Conservation (phyloP, 148 eudicot genomes). For the Cornus florida region DNA sequence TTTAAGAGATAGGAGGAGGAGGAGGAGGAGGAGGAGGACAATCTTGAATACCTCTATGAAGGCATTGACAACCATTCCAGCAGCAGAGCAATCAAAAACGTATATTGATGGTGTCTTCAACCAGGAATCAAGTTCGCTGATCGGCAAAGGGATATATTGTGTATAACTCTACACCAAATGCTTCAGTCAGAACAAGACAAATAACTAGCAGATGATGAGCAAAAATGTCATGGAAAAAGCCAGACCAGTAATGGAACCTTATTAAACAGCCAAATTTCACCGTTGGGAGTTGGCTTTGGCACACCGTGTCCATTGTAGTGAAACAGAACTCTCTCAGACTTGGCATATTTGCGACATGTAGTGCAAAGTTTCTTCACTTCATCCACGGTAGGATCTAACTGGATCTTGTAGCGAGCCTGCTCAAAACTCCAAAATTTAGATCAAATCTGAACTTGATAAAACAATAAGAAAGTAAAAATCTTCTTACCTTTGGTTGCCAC, state of each 20-base stretch:
- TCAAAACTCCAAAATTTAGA: slow-evolving; percentile 8
- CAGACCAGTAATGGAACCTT: slow-evolving; percentile 47
- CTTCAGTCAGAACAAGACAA: slow-evolving; percentile 12
- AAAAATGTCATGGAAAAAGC: slow-evolving; percentile 1
- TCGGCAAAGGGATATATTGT: slow-evolving; percentile 85
- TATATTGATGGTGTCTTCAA: slow-evolving; percentile 92
- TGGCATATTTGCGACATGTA: slow-evolving; percentile 81
- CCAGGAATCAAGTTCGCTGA: slow-evolving; percentile 95
- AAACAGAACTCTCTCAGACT: slow-evolving; percentile 90
- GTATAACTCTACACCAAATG: slow-evolving; percentile 70
- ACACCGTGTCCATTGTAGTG: slow-evolving; percentile 99
- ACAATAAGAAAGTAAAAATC: not conserved
- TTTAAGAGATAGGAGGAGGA: not conserved
- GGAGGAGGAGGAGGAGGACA: not conserved
- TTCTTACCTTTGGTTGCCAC: slow-evolving; percentile 91
- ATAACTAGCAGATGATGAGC: not conserved
- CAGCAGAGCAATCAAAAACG: slow-evolving; percentile 98
- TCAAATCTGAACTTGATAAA: not conserved
- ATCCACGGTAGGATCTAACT: slow-evolving; percentile 86
- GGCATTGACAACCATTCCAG: slow-evolving; percentile 88
- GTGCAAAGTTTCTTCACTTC: slow-evolving; percentile 93
- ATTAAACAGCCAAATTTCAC: slow-evolving; percentile 98
- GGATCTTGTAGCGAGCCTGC: slow-evolving; percentile 85
- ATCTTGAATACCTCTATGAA: slow-evolving; percentile 69
- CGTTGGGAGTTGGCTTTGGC: slow-evolving; percentile 90